Conservation (phyloP, 2,329 filamentous ascomycete genomes). For the Fusarium sulawesiense region DNA sequence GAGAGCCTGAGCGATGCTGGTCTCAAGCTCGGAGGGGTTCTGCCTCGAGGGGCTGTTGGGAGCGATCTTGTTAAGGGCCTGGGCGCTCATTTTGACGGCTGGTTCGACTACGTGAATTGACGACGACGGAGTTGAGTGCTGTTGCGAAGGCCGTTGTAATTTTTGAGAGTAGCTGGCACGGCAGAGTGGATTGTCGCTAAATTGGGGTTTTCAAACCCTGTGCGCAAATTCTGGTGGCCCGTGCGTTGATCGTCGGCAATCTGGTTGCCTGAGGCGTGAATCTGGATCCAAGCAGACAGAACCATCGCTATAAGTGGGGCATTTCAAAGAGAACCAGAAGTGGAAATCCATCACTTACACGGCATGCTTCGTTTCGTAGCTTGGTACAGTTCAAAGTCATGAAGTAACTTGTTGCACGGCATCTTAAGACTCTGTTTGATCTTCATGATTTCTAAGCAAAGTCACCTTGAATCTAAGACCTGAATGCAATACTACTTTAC, state of each 20-base stretch:
- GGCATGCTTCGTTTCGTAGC: background rate
- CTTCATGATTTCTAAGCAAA: slow-evolving; percentile 20
- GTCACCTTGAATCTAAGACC: background rate
- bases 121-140: slow-evolving; percentile 43
- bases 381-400: background rate
- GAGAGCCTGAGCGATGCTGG: slow-evolving; percentile 94
- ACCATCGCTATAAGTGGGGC: background rate
- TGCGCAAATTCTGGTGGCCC: slow-evolving; percentile 6
- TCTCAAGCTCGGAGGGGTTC: slow-evolving; percentile 97
- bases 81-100: slow-evolving; percentile 69
- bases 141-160: slow-evolving; percentile 42
- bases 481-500: background rate
- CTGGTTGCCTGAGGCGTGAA: slow-evolving; percentile 30
- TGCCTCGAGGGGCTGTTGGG: slow-evolving; percentile 95
- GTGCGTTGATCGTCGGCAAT: slow-evolving; percentile 23
- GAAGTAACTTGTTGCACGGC: slow-evolving; percentile 3
- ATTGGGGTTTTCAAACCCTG: slow-evolving; percentile 58
- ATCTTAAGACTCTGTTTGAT: background rate
- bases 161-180: slow-evolving; percentile 46
- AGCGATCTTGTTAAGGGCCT: slow-evolving; percentile 97
- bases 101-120: slow-evolving; percentile 50
- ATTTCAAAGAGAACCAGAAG: background rate
- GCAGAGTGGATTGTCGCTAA: slow-evolving; percentile 50
- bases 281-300: no score
- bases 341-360: slow-evolving; percentile 20